Conservation (phyloP, 768 basidiomycete species). For the Auricularia heimuer region DNA sequence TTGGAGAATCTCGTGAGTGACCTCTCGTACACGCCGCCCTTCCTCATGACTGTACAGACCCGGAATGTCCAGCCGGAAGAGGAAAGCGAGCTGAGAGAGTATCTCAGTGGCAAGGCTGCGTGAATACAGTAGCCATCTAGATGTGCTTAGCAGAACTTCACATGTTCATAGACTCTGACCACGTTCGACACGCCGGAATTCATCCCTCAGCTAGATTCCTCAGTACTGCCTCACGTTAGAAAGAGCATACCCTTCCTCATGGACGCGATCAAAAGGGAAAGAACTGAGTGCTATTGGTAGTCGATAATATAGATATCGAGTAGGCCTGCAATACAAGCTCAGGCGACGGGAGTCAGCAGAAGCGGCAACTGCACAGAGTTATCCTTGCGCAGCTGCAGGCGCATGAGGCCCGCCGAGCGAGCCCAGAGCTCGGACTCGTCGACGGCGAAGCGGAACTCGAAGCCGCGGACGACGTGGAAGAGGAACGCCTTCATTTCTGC, state of each 20-base stretch:
- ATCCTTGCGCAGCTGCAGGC: neutral
- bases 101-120: neutral
- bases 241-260: too few species aligned
- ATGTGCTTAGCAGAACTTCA: too few species aligned
- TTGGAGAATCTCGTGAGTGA: neutral
- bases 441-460: constrained; percentile 6
- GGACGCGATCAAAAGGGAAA: too few species aligned
- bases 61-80: neutral
- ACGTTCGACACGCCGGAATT: too few species aligned
- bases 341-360: too few species aligned
- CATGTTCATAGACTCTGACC: too few species aligned
- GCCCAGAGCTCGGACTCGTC: neutral
- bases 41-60: neutral
- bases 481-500: constrained; percentile 4
- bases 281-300: too few species aligned
- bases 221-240: too few species aligned
- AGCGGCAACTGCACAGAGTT: too few species aligned
- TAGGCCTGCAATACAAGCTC: too few species aligned
- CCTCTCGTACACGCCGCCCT: neutral
- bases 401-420: neutral
- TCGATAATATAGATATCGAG: too few species aligned
- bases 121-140: neutral
- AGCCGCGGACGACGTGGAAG: constrained; percentile 3
- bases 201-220: too few species aligned
- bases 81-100: neutral